Evolutionary conservation across 805 yeast genomes (phyloP).

Genomic region (Spathaspora gorwiae): DNA sequence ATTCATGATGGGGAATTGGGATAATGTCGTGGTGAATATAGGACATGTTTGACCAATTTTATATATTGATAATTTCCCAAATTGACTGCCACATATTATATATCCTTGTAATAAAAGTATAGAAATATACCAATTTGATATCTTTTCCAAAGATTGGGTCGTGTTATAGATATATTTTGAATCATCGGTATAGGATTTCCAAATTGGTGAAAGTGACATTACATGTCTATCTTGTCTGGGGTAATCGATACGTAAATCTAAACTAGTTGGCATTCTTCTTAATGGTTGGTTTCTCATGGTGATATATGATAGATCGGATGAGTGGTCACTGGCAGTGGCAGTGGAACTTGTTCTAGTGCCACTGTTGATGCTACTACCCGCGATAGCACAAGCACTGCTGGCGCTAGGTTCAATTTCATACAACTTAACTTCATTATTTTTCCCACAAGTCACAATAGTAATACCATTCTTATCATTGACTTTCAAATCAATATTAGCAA

Average conservation of each 20-base stretch:
- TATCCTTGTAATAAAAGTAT: constrained; percentile 11
- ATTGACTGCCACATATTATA: constrained; percentile 24
- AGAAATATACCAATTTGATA: constrained; percentile 19
- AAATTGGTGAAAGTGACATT: constrained; percentile 9
- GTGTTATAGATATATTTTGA: constrained; percentile 8
- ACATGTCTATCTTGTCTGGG: constrained; percentile 1
- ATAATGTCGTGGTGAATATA: constrained; percentile 12
- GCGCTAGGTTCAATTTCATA: constrained; percentile 16
- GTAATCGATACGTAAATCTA: neutral
- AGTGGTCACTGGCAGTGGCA: neutral
- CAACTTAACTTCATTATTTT: constrained; percentile 21
- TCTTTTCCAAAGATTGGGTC: constrained; percentile 7
- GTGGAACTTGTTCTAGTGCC: no score
- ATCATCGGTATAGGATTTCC: constrained; percentile 9
- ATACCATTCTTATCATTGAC: constrained; percentile 4
- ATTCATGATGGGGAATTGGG: constrained; percentile 21
- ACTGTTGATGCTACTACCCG: no score
- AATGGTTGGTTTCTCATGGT: constrained; percentile 1
- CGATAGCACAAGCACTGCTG: constrained; percentile 1
- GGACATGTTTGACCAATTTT: constrained; percentile 9
- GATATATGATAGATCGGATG: neutral
- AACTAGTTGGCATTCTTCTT: constrained; percentile 1
- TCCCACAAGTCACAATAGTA: constrained; percentile 22
- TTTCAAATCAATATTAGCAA: constrained; percentile 16
- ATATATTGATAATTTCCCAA: constrained; percentile 23